A percentile compares a stretch with the other conserved stretches of the same genome.
Evolutionary conservation across 768 basidiomycete genomes (phyloP).

Genomic region (Hygrophoropsis aurantiaca): DNA sequence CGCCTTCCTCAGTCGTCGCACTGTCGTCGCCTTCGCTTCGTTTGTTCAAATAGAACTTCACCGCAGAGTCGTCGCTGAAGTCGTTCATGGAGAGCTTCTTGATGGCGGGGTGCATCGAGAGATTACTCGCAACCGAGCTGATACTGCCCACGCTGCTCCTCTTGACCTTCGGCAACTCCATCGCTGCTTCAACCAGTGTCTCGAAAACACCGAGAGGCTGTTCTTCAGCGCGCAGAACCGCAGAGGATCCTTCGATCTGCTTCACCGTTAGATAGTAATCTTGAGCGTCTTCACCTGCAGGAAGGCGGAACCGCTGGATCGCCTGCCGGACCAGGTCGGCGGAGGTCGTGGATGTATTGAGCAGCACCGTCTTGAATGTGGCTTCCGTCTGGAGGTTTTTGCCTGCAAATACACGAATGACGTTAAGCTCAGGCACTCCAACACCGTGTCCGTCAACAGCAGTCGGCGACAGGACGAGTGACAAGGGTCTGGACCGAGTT

Average conservation of each 20-base stretch:
- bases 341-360: constrained; percentile 84
- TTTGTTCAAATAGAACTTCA: constrained; percentile 94
- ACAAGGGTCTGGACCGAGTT: constrained; percentile 70
- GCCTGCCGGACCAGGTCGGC: constrained; percentile 88
- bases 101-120: constrained; percentile 95
- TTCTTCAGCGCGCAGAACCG: constrained; percentile 68
- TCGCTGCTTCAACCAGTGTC: constrained; percentile 75
- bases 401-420: constrained; percentile 95
- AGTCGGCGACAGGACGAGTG: constrained; percentile 65
- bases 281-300: constrained; percentile 51
- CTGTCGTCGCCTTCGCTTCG: constrained; percentile 46
- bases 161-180: constrained; percentile 85
- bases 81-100: constrained; percentile 94
- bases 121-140: constrained; percentile 87
- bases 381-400: constrained; percentile 88
- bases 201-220: constrained; percentile 91
- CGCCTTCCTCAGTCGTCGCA: constrained; percentile 46
- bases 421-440: constrained; percentile 80
- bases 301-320: constrained; percentile 89
- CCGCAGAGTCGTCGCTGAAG: constrained; percentile 94
- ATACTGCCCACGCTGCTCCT: constrained; percentile 92
- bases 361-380: constrained; percentile 96
- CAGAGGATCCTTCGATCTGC: constrained; percentile 85
- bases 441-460: constrained; percentile 61
- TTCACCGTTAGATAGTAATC: constrained; percentile 90